phyloP scores from a whole-genome alignment of 345 rosid species.

The Excoecaria agallocha region DNA sequence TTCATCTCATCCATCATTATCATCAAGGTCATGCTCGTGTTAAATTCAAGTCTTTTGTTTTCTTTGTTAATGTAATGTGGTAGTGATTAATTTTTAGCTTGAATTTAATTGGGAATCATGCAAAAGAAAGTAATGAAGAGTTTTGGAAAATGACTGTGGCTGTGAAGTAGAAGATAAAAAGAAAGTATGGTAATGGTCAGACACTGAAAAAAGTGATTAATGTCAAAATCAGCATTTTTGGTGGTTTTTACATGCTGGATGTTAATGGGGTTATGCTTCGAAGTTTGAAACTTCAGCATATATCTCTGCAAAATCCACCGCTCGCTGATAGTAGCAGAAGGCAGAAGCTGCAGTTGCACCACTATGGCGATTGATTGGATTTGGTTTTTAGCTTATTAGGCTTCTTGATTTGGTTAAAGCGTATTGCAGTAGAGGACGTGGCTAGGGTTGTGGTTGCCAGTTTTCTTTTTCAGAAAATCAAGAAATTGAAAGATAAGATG shows the following conservation, averaged over 20 bases:
- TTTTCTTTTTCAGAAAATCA: constrained; percentile 18
- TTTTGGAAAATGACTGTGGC: too few species aligned
- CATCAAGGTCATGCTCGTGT: neutral
- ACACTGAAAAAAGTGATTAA: neutral
- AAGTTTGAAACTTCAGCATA: constrained; percentile 13
- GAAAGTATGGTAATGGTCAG: too few species aligned
- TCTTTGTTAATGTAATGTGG: neutral
- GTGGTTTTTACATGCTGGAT: neutral
- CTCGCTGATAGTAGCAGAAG: neutral
- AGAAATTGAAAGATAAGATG: too few species aligned
- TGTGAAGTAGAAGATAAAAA: too few species aligned
- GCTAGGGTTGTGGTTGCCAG: constrained; percentile 40
- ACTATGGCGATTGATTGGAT: constrained; percentile 3
- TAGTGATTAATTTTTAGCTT: neutral
- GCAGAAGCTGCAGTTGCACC: constrained; percentile 10
- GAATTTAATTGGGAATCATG: too few species aligned
- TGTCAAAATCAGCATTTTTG: constrained; percentile 2
- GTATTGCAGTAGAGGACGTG: constrained; percentile 37
- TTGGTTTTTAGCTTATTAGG: neutral
- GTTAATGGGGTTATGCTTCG: constrained; percentile 3
- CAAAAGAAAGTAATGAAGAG: too few species aligned
- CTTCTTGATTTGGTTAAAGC: constrained; percentile 27
- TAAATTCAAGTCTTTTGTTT: neutral
- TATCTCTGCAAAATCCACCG: neutral
- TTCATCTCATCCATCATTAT: neutral